Percentiles rank a stretch among this genome's conserved stretches.
These are phyloP conservation scores for Isatis tinctoria DNA, from an alignment of 345 rosid species.

Conservation along the genomic window DNA sequence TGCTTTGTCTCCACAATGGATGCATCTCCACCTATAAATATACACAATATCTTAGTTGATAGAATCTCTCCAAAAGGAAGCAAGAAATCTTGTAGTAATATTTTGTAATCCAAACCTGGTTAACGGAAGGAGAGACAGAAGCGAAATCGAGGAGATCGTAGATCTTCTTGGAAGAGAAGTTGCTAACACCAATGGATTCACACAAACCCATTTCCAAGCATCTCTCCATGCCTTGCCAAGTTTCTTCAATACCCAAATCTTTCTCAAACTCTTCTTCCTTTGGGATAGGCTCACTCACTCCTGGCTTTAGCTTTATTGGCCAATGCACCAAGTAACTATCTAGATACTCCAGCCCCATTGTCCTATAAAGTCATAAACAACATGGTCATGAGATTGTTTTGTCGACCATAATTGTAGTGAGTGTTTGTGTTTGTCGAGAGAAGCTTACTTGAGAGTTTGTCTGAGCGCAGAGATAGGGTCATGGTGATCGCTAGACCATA, in stretches of 20 bases:
- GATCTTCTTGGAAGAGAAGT: constrained; percentile 73
- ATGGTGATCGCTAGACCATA: constrained; percentile 82
- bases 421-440: background rate
- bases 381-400: background rate
- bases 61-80: background rate
- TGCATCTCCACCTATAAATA: constrained; percentile 83
- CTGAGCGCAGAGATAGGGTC: constrained; percentile 72
- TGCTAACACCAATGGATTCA: constrained; percentile 77
- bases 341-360: constrained; percentile 59
- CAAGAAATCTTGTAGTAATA: background rate
- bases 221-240: constrained; percentile 86
- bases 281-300: constrained; percentile 48
- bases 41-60: background rate
- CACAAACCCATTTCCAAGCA: constrained; percentile 74
- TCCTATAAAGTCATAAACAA: constrained; percentile 32
- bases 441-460: constrained; percentile 44
- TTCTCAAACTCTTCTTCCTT: constrained; percentile 64
- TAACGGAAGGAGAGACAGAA: constrained; percentile 61
- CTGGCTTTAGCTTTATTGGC: constrained; percentile 84
- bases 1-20: constrained; percentile 83
- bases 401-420: background rate
- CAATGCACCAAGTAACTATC: constrained; percentile 94
- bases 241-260: constrained; percentile 53
- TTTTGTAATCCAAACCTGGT: constrained; percentile 43
- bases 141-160: constrained; percentile 50